Conservation (phyloP, 805 yeast species). For the Tanozyma kutaoensis region DNA sequence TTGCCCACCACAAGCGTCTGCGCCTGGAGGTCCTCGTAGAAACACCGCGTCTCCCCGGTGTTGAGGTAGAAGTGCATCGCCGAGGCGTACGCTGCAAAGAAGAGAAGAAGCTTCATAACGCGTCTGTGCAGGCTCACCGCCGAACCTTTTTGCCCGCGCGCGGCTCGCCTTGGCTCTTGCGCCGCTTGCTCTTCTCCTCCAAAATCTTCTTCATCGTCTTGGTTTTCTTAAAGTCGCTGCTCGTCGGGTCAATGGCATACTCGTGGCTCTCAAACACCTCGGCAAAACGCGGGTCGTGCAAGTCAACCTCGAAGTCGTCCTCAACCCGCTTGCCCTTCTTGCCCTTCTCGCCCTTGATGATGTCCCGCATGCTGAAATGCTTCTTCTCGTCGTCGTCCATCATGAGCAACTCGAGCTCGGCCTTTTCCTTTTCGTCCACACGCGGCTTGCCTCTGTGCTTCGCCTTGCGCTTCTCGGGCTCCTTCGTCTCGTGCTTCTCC, state of each 20-base stretch:
- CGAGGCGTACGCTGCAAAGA: conserved; percentile 3
- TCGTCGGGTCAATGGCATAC: conserved; percentile 89
- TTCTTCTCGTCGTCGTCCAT: conserved; percentile 38
- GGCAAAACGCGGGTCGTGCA: conserved; percentile 74
- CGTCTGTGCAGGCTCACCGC: too few species aligned
- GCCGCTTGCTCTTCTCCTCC: conserved; percentile 49
- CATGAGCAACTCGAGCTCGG: conserved; percentile 63
- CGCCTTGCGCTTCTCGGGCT: conserved; percentile 25
- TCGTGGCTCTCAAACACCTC: conserved; percentile 77
- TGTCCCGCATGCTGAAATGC: conserved; percentile 73
- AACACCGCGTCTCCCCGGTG: conserved; percentile 70
- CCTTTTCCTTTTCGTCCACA: conserved; percentile 21
- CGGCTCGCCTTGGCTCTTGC: too few species aligned
- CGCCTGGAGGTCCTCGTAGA: conserved; percentile 65
- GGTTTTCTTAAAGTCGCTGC: conserved; percentile 82
- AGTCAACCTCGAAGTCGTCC: conserved; percentile 50
- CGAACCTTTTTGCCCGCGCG: too few species aligned
- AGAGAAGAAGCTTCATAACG: too few species aligned
- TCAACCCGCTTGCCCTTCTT: conserved; percentile 24
- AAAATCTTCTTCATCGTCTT: conserved; percentile 74
- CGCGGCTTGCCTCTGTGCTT: conserved; percentile 2
- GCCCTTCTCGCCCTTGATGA: conserved; percentile 31
- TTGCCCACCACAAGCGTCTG: conserved; percentile 72
- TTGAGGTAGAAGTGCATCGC: conserved; percentile 72
- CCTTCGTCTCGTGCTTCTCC: conserved; percentile 55